phyloP scores from a whole-genome alignment of 768 basidiomycete species.

The Antrodiella citrinella region DNA sequence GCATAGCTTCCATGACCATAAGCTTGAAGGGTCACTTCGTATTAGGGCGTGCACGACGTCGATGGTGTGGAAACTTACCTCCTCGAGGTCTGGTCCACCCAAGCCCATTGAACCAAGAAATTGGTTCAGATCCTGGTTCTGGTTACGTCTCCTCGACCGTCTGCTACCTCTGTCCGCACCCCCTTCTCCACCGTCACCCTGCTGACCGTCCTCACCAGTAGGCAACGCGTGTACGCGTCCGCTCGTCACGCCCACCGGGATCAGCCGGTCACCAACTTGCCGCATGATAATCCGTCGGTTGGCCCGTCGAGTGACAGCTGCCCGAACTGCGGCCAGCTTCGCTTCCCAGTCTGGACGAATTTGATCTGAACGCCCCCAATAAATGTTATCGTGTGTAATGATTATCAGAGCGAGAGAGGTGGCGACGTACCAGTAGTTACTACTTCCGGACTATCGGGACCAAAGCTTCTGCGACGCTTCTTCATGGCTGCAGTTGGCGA shows the following conservation, averaged over 20 bases:
- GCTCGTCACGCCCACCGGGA: slow-evolving; percentile 94
- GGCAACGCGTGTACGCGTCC: slow-evolving; percentile 68
- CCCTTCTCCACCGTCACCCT: slow-evolving; percentile 27
- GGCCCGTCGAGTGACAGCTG: slow-evolving; percentile 92
- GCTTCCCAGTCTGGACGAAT: slow-evolving; percentile 98
- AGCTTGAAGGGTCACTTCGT: slow-evolving; percentile 39
- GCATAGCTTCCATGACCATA: slow-evolving; percentile 99
- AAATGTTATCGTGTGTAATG: slow-evolving; percentile 1
- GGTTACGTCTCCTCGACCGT: slow-evolving; percentile 51
- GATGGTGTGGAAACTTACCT: slow-evolving; percentile 37
- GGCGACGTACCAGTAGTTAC: slow-evolving; percentile 74
- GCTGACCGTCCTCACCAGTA: slow-evolving; percentile 33
- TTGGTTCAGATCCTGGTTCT: slow-evolving; percentile 56
- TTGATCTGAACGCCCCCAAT: slow-evolving; percentile 52
- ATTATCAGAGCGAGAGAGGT: background rate
- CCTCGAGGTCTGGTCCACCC: slow-evolving; percentile 86
- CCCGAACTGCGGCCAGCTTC: slow-evolving; percentile 88
- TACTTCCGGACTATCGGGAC: slow-evolving; percentile 80
- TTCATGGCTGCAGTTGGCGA: slow-evolving; percentile 28
- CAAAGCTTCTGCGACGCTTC: slow-evolving; percentile 82
- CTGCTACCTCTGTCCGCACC: slow-evolving; percentile 34
- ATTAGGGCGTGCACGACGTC: background rate
- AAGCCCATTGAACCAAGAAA: slow-evolving; percentile 55
- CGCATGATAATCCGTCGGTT: slow-evolving; percentile 97
- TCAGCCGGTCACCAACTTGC: slow-evolving; percentile 93